Conservation (phyloP, 2,329 filamentous ascomycete species). For the Diatrype stigma region DNA sequence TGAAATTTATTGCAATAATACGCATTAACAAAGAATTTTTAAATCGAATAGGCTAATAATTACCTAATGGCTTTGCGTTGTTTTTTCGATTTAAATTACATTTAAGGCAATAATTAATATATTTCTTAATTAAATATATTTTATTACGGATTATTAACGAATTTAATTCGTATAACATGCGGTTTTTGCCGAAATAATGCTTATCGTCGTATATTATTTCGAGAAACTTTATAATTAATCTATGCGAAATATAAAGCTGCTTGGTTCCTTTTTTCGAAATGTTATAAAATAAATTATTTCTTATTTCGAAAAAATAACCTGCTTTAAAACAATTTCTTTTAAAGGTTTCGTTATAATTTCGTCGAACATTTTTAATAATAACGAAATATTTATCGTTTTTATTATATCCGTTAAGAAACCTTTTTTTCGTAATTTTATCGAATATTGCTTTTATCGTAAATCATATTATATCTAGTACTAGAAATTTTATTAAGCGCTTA, state of each 20-base stretch:
- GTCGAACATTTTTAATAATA: neutral
- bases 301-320: too few relatives aligned
- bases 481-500: neutral
- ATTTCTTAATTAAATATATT: neutral
- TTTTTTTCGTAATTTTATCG: neutral
- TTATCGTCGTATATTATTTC: neutral
- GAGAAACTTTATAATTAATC: neutral
- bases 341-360: neutral
- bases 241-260: neutral
- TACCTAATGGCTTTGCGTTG: neutral
- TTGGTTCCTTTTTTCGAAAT: neutral
- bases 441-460: neutral
- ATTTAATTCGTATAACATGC: neutral
- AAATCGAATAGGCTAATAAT: neutral
- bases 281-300: neutral
- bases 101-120: neutral
- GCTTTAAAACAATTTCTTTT: too few relatives aligned
- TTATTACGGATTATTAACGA: neutral
- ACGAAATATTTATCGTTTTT: too few relatives aligned
- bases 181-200: too few relatives aligned
- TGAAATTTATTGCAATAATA: neutral
- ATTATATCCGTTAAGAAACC: too few relatives aligned
- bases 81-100: neutral
- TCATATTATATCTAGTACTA: too few relatives aligned
- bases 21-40: neutral